Base-by-base conservation (phyloP, 176 grass and related monocot species). In the Guadua angustifolia region DNA sequence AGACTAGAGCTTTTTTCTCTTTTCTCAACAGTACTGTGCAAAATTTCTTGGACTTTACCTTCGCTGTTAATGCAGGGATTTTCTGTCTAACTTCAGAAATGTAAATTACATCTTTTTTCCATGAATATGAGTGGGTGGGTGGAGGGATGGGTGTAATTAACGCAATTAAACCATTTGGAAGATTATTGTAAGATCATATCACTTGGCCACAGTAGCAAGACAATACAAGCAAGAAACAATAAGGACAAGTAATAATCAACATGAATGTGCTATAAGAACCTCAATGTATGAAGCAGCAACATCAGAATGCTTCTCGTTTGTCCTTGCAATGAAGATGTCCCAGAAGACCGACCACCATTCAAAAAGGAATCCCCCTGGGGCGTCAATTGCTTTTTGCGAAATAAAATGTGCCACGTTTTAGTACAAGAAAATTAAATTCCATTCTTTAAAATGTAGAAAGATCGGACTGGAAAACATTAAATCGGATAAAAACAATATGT, bases 281-380 rank as follows among this genome's bases (percentile, higher is more conserved):
- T 91, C 86, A n/a, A 94, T 77, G 70, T 91, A 94, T 9, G 92
- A 87, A 47, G 84, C 74, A 19, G 89, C 89, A 79, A 85, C 87
- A 85, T 91, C 86, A 39, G 92, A 94, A 81, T 94, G 89, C 67
- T 94, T 94, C 39, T 91, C 92, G 4, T 87, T 94, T 1, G 89
- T 94, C 71, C 92, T 89, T 85, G 92, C 87, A 71, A 94, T 94
- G 71, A 94, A 94, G 35, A 94, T 91, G 82, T 91, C 92, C 92
- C 92, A 94, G 73, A 94, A 94, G 33, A 94, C 92, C 5, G 92
- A 94, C 89, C 92, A 94, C 89, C 92, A 94, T 61, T 94, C 92
- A 5, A 94, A 89, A 33, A 94, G 92, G 74, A 94, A 94, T 9
- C 89, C 92, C 21, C 92, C 92, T 19, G 92, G 87, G 42, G 89